Base-by-base conservation (phyloP, 1,139 yeast genomes). In the Barnettozyma hawaiiensis region DNA sequence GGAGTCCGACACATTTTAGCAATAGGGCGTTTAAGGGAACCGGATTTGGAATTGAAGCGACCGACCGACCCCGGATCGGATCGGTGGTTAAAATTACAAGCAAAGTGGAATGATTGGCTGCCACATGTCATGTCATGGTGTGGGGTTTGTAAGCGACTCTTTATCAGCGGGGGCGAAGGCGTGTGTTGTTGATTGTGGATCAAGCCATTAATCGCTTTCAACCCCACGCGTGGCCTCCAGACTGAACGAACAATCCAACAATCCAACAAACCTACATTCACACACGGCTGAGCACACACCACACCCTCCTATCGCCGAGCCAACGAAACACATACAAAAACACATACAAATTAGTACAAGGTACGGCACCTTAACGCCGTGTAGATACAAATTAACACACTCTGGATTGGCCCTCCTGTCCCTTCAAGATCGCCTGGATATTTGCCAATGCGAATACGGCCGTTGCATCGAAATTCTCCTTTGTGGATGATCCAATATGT, bases 401-500 rank as follows among this genome's bases (percentile, higher is more conserved):
- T 46, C 61, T 59, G 38, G 62, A 62, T 22, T 62, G 43, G 5
- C 70, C 70, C 3, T 50, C 53, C 3, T 60, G 58, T 0, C 71
- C 71, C 3, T 55, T 59, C 27, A 65, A 54, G 16, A 66, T 70
- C 26, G 60, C 57, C 8, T 66, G 67, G 14, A 79, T 74, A 54
- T 77, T 78, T 31, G 64, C 54, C 60, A 78, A 56, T 12, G 73
- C 73, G 38, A 60, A 63, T 3, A 61, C 53, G 1, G 81, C 75
- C 5, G 84, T 75, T 28, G 59, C 59, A 47, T 75, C 70, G 60
- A 62, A 71, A 22, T 72, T 64, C 35, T 75, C 75, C 28, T 65
- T 63, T 0, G 94, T 81, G 0, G 87, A 76, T 21, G 90, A 81
- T 0, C 89, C 96, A 41, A 84, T 61, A 60, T 86, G 96, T 7